Base-by-base conservation (phyloP, 768 basidiomycete species). In the Grammothele lineata region DNA sequence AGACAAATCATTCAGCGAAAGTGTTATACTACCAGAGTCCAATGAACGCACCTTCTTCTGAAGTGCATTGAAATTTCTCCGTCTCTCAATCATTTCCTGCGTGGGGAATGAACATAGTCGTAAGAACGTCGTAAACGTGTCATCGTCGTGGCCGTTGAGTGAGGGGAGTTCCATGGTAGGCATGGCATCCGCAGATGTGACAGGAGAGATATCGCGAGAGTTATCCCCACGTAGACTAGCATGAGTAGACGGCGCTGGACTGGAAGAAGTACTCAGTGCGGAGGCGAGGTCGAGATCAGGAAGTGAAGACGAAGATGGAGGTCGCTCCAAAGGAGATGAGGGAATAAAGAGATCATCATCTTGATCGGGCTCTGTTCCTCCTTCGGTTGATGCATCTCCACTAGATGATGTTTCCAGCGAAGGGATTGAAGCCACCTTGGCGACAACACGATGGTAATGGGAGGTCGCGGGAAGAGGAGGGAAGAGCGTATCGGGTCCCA, bases 221-320 rank as follows among this genome's bases (percentile, higher is more conserved):
- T 24, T 40, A 2, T 41, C 48, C 4, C 38, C 55, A 54, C 15
- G 18, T 3, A 55, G 12, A 18, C 55, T 56, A 2, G 38, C 40
- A 30, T 54, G 46, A 2, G 63, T 66, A 21, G 56, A 61, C 21
- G 66, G 61, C 12, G 76, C 76, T 1, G 83, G 82, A 56, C 83
- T 86, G 9, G 83, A 87, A 3, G 84, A 85, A 3, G 83, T 83
- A 54, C 74, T 80, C 33, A 69, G 61, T 57, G 79, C 80, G 0
- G 83, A 80, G 8, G 77, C 79, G 24, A 87, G 73, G 40, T 74
- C 78, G n/a, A 87, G 73, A 40, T 74, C 78, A 15, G 86, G 85
- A 37, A 85, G 56, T 9, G 73, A 73, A 5, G 70, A 67, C 2
- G 62, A 60, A 0, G 57, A 59, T 14, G 58, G 53, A 2, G 55